Base-by-base conservation (phyloP, 116 monocot species). In the Papilionanthe hybrid region DNA sequence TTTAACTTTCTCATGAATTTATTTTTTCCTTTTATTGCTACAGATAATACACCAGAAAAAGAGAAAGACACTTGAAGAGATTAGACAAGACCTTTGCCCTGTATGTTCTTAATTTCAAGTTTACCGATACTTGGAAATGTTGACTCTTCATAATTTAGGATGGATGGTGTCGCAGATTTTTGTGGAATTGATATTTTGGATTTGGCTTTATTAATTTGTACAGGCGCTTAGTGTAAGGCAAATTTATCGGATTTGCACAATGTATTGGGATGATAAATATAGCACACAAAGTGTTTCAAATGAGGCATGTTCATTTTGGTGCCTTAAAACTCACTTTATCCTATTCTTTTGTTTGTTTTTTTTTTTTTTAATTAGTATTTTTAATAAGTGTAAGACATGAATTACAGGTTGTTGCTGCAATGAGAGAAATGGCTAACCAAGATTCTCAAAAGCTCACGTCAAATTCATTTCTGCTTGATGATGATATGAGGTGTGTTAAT, bases 221-320 rank as follows among this genome's bases (percentile, higher is more conserved):
- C 86, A 99, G 99, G 90, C 86, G 23, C 86, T 99, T 65, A 95
- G 95, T 80, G 89, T 99, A 22, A 86, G 89, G 44, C 99, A 99
- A 75, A 99, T 99, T 68, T 99, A 99, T 81, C 85, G 99, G 80
- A 95, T 99, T 87, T 91, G 99, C 80, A 93, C 95, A 22, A 99
- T 93, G 95, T 99, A 99, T 82, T 99, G 95, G 91, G 99, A 99
- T 86, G 95, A 99, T 82, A 99, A 99, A 79, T 99, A 99, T 69
- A 81, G 85, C 75, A 95, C 99, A 43, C 93, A 93, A 23, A 99
- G 99, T 82, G 95, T 99, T 42, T 99, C 99, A 60, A 86, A 86
- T 78, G 99, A 99, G 93, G 99, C 84, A 86, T 85, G 87, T 80
- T 67, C 15, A 11, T 74, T 78, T 78, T 6, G 28, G 3, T 71